phyloP scores from a whole-genome alignment of 164 flowering plant species.

The Cinnamomum chago region DNA sequence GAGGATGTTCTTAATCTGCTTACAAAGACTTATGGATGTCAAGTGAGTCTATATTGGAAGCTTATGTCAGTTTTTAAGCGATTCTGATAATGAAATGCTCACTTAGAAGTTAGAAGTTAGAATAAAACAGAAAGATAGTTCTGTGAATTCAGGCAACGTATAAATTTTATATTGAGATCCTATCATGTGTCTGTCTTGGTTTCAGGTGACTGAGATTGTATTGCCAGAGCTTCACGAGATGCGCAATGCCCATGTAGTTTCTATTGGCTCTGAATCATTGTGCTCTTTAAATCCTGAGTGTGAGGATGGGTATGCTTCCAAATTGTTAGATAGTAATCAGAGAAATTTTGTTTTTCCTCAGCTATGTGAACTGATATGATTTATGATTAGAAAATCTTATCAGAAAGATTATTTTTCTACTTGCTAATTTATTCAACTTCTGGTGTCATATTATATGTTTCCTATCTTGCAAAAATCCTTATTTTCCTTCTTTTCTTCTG shows the following conservation, averaged over 20 bases:
- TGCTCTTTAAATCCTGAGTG: slow-evolving; percentile 52
- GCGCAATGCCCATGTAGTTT: slow-evolving; percentile 87
- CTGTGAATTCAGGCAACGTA: neutral
- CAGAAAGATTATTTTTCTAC: neutral
- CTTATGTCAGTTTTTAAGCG: neutral
- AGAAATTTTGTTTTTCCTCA: neutral
- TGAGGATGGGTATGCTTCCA: slow-evolving; percentile 61
- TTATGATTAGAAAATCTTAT: neutral
- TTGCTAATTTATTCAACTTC: neutral
- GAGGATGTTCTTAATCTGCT: slow-evolving; percentile 63
- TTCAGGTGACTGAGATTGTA: slow-evolving; percentile 67
- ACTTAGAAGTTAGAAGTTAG: slow-evolving; percentile 1
- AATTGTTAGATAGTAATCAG: neutral
- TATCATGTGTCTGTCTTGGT: slow-evolving; percentile 10
- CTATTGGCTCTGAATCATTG: slow-evolving; percentile 77
- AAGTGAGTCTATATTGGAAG: slow-evolving; percentile 41
- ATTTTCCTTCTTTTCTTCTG: slow-evolving; percentile 6
- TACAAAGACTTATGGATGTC: slow-evolving; percentile 55
- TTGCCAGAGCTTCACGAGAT: slow-evolving; percentile 85
- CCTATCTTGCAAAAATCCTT: neutral
- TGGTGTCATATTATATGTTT: neutral
- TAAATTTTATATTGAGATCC: slow-evolving; percentile 1
- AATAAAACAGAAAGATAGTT: neutral
- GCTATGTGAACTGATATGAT: neutral
- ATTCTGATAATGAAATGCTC: neutral